phyloP scores from a whole-genome alignment of 2,329 filamentous ascomycete genomes.

The Diplodia intermedia region DNA sequence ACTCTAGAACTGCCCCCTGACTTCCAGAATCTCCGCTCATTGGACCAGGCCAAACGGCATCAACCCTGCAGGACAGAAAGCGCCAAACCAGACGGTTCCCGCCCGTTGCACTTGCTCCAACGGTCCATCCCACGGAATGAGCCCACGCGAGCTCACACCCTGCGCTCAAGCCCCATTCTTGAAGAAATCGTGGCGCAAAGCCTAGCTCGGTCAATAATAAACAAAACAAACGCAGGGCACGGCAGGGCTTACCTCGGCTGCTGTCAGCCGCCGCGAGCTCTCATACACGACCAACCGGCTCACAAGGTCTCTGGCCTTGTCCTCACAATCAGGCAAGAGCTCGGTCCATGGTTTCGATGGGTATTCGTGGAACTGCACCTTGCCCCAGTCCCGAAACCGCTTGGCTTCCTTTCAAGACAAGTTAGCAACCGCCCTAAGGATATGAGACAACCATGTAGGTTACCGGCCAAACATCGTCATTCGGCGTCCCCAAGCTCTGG shows the following conservation, averaged over 20 bases:
- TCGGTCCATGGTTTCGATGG: constrained; percentile 70
- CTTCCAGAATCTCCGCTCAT: not conserved
- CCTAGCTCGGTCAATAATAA: constrained; percentile 16
- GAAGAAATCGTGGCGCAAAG: constrained; percentile 30
- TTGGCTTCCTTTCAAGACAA: constrained; percentile 61
- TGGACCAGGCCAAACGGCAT: constrained; percentile 1
- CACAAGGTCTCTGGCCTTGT: constrained; percentile 69
- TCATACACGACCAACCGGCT: constrained; percentile 75
- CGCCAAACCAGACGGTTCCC: not conserved
- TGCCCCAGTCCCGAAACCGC: constrained; percentile 84
- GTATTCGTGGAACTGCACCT: constrained; percentile 80
- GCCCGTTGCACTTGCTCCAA: not conserved
- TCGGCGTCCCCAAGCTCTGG: constrained; percentile 86
- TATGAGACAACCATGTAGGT: constrained; percentile 40
- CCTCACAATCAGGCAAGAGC: constrained; percentile 68
- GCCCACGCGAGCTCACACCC: not conserved
- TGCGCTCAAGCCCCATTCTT: constrained; percentile 12
- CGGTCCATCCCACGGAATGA: not conserved
- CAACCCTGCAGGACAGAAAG: constrained; percentile 13
- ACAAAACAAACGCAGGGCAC: not conserved
- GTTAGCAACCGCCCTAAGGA: constrained; percentile 21
- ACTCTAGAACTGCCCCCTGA: constrained; percentile 3
- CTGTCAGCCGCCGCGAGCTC: constrained; percentile 69
- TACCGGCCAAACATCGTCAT: constrained; percentile 80
- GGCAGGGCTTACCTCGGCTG: constrained; percentile 61